A percentile compares a stretch with the other conserved stretches of the same genome.
Evolutionary conservation across 2,329 filamentous ascomycete species (phyloP).

Genomic region (Cladophialophora psammophila): DNA sequence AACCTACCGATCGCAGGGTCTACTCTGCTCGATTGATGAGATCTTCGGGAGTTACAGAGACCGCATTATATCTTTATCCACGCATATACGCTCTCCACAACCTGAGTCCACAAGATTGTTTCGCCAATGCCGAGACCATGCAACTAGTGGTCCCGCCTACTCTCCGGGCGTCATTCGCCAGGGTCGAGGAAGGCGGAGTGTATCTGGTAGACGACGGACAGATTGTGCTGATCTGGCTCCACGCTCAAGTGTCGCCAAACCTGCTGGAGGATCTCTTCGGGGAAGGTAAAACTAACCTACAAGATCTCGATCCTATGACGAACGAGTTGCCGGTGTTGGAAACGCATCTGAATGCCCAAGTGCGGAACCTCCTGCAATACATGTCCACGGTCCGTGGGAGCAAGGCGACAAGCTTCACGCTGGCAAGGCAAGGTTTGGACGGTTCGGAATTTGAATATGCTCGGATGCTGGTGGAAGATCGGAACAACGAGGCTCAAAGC

Average conservation of each 20-base stretch:
- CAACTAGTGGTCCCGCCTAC: slow-evolving; percentile 83
- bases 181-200: slow-evolving; percentile 89
- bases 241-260: slow-evolving; percentile 90
- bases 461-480: slow-evolving; percentile 85
- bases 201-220: slow-evolving; percentile 97
- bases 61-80: slow-evolving; percentile 93
- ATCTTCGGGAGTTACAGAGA: slow-evolving; percentile 82
- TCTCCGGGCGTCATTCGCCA: slow-evolving; percentile 82
- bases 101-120: slow-evolving; percentile 84
- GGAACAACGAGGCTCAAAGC: slow-evolving; percentile 96
- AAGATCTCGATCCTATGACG: slow-evolving; percentile 80
- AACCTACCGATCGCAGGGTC: slow-evolving; percentile 87
- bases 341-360: slow-evolving; percentile 92
- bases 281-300: slow-evolving; percentile 72
- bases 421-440: slow-evolving; percentile 90
- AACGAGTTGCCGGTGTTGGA: slow-evolving; percentile 82
- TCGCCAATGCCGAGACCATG: slow-evolving; percentile 84
- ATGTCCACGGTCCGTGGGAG: slow-evolving; percentile 79
- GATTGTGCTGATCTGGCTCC: slow-evolving; percentile 88
- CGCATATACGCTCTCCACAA: slow-evolving; percentile 92
- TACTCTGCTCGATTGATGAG: slow-evolving; percentile 92
- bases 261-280: slow-evolving; percentile 91
- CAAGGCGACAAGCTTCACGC: slow-evolving; percentile 86
- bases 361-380: slow-evolving; percentile 91
- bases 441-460: slow-evolving; percentile 98